A percentile compares a stretch with the other conserved stretches of the same genome.
phyloP scores from a whole-genome alignment of 441 rosid species.

The Aquilaria agallochum region DNA sequence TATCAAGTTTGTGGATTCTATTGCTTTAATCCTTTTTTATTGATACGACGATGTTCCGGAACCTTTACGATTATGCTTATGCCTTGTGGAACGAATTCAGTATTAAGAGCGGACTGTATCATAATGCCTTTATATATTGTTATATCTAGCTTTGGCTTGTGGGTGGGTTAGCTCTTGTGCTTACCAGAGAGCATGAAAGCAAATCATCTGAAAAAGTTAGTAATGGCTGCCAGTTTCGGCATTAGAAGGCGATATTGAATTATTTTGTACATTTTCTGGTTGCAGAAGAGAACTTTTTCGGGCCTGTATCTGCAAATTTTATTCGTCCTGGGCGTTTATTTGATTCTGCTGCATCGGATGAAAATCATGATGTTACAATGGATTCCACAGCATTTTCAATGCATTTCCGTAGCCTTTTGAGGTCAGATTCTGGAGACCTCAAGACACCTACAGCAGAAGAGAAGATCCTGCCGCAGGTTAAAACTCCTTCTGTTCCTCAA shows the following conservation, averaged over 20 bases:
- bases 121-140: too few species aligned
- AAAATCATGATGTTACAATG: conserved; percentile 79
- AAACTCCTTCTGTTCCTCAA: conserved; percentile 43
- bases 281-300: conserved; percentile 74
- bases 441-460: conserved; percentile 55
- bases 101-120: too few species aligned
- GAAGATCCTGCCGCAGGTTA: conserved; percentile 44
- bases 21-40: too few species aligned
- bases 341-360: conserved; percentile 65
- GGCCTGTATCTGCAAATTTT: conserved; percentile 85
- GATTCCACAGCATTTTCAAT: conserved; percentile 93
- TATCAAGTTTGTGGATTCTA: too few species aligned
- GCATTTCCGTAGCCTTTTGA: conserved; percentile 83
- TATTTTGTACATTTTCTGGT: conserved; percentile 13
- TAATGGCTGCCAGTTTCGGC: too few species aligned
- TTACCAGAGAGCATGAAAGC: too few species aligned
- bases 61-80: too few species aligned
- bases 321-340: conserved; percentile 73
- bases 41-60: too few species aligned
- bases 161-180: too few species aligned
- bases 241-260: conserved; percentile 9
- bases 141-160: too few species aligned
- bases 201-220: too few species aligned
- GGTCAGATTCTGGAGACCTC: conserved; percentile 61
- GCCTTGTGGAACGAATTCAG: too few species aligned